These are phyloP conservation scores for Colletotrichum theobromicola DNA, from an alignment of 2,329 filamentous ascomycete species.

Conservation along the genomic window DNA sequence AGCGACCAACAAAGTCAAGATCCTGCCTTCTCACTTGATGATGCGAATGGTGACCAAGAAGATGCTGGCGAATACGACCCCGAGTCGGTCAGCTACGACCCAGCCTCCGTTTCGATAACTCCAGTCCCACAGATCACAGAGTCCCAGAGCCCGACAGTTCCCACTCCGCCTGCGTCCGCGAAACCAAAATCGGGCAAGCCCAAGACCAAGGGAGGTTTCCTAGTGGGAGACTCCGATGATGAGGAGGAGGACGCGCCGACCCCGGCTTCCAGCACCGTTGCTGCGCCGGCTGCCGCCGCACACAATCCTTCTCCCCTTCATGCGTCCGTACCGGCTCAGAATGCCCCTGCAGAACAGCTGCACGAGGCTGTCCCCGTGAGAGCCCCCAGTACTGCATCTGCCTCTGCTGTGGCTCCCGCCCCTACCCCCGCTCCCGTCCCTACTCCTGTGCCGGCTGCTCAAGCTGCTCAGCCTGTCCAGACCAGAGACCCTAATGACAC, in stretches of 20 bases:
- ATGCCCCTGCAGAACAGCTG: conserved; percentile 17
- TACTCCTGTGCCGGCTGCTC: conserved; percentile 27
- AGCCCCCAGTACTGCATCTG: conserved; percentile 2
- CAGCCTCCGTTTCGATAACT: conserved; percentile 55
- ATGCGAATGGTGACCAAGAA: conserved; percentile 45
- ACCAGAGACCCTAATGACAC: conserved; percentile 66
- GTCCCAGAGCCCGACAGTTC: conserved; percentile 30
- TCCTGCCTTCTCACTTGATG: conserved; percentile 45
- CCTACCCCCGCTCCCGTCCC: conserved; percentile 43
- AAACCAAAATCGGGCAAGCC: conserved; percentile 52
- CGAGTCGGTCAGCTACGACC: conserved; percentile 49
- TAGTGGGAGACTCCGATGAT: conserved; percentile 65
- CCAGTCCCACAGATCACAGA: conserved; percentile 31
- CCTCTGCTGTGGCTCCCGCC: conserved; percentile 40
- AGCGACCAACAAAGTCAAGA: conserved; percentile 61
- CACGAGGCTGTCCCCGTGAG: conserved; percentile 25
- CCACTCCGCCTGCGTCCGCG: conserved; percentile 16
- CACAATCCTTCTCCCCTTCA: background rate
- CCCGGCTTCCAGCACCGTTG: conserved; percentile 4
- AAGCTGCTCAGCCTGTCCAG: conserved; percentile 15
- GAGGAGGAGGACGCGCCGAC: conserved; percentile 52
- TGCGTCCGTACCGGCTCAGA: conserved; percentile 16
- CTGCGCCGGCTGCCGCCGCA: background rate
- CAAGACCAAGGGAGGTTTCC: conserved; percentile 64
- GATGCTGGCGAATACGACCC: conserved; percentile 57